Conservation (phyloP, 2,329 filamentous ascomycete species). For the Fusarium sp. region DNA sequence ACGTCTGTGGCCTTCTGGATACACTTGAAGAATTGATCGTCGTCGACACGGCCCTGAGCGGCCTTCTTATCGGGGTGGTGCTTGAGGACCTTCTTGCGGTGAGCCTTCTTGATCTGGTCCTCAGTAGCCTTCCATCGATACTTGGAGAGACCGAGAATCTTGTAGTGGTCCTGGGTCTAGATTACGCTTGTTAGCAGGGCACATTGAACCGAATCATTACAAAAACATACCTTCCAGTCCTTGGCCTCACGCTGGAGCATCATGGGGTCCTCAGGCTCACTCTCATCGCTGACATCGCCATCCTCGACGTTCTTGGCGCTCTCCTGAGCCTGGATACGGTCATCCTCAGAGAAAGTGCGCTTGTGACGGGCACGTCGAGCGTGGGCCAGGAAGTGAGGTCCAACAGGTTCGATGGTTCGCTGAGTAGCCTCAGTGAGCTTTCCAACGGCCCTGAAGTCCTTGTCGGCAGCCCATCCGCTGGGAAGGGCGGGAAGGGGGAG, state of each 20-base stretch:
- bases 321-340: slow-evolving; percentile 95
- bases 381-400: slow-evolving; percentile 97
- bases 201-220: not conserved
- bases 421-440: slow-evolving; percentile 81
- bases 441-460: slow-evolving; percentile 89
- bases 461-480: slow-evolving; percentile 84
- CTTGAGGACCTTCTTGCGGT: slow-evolving; percentile 99
- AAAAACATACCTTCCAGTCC: slow-evolving; percentile 89
- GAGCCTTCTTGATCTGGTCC: slow-evolving; percentile 98
- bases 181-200: not conserved
- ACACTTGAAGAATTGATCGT: slow-evolving; percentile 99
- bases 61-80: slow-evolving; percentile 99
- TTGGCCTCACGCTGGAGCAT: slow-evolving; percentile 95
- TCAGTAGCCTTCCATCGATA: slow-evolving; percentile 94
- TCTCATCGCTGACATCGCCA: slow-evolving; percentile 89
- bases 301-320: slow-evolving; percentile 96
- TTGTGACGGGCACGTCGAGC: slow-evolving; percentile 95
- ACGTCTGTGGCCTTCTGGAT: slow-evolving; percentile 98
- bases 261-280: slow-evolving; percentile 91
- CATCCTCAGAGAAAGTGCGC: slow-evolving; percentile 98
- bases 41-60: slow-evolving; percentile 84
- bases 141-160: slow-evolving; percentile 91
- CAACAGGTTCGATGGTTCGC: slow-evolving; percentile 94
- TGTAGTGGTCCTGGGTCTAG: slow-evolving; percentile 96
- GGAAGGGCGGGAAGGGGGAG: slow-evolving; percentile 81